These are phyloP conservation scores for Vishniacozyma victoriae DNA, from an alignment of 768 basidiomycete species.

Conservation along the genomic window DNA sequence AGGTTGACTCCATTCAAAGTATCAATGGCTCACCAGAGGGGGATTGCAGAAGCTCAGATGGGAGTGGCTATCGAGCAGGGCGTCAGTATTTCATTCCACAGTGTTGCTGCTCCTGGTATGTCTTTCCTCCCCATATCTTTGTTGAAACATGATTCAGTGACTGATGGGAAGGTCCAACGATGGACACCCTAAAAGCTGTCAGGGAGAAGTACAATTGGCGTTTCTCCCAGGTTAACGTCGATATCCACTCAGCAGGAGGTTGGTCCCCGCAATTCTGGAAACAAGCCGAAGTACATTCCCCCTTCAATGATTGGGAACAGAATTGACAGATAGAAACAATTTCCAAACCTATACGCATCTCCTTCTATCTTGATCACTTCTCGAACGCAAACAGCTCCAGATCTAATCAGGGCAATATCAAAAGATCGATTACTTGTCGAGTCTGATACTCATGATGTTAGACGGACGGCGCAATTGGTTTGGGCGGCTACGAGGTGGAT, in stretches of 20 bases:
- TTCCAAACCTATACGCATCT: constrained; percentile 77
- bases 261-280: constrained; percentile 70
- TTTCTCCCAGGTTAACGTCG: constrained; percentile 69
- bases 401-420: constrained; percentile 62
- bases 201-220: constrained; percentile 54
- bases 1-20: constrained; percentile 70
- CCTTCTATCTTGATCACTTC: constrained; percentile 79
- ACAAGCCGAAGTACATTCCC: constrained; percentile 65
- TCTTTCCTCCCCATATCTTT: background rate
- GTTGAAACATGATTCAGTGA: background rate
- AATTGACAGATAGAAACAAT: constrained; percentile 53
- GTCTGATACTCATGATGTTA: constrained; percentile 72
- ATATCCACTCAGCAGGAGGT: constrained; percentile 79
- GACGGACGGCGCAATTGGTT: constrained; percentile 56
- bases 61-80: constrained; percentile 72
- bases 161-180: constrained; percentile 52
- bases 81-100: constrained; percentile 75
- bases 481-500: constrained; percentile 72
- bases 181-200: constrained; percentile 62
- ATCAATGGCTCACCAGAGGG: constrained; percentile 72
- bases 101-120: constrained; percentile 34
- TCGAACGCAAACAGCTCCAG: constrained; percentile 59
- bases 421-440: constrained; percentile 72
- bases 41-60: constrained; percentile 75
- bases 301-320: background rate